These are phyloP conservation scores for Exsudoporus frostii DNA, from an alignment of 768 basidiomycete species.

Conservation along the genomic window DNA sequence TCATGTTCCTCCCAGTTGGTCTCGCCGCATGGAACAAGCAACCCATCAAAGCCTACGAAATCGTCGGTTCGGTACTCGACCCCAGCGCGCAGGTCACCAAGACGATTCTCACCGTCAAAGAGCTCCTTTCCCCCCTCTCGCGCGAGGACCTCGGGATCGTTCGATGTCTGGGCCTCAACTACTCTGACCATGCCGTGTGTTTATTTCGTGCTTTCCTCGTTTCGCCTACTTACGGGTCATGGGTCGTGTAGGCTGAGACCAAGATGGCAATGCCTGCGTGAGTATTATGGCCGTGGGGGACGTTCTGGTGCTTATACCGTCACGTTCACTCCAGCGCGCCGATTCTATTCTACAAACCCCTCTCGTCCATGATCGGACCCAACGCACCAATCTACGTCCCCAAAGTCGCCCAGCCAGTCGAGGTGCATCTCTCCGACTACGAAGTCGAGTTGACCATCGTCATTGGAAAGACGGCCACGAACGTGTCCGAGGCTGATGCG, in stretches of 20 bases:
- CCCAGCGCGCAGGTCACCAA: slow-evolving; percentile 60
- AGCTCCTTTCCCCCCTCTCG: slow-evolving; percentile 67
- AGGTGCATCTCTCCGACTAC: slow-evolving; percentile 74
- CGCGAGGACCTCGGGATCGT: slow-evolving; percentile 65
- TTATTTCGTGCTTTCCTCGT: neutral
- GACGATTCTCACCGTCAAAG: slow-evolving; percentile 64
- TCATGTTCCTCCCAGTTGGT: slow-evolving; percentile 49
- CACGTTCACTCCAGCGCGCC: slow-evolving; percentile 46
- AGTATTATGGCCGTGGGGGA: slow-evolving; percentile 16
- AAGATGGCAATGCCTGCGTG: slow-evolving; percentile 64
- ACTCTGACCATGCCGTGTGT: slow-evolving; percentile 76
- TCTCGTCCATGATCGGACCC: slow-evolving; percentile 67
- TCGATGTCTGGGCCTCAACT: slow-evolving; percentile 78
- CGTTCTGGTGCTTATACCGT: neutral
- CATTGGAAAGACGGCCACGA: slow-evolving; percentile 76
- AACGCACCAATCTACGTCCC: slow-evolving; percentile 64
- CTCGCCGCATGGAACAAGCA: slow-evolving; percentile 49
- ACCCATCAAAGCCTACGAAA: slow-evolving; percentile 66
- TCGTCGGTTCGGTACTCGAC: slow-evolving; percentile 67
- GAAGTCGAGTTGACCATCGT: slow-evolving; percentile 81
- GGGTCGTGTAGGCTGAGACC: slow-evolving; percentile 55
- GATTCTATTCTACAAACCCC: slow-evolving; percentile 77
- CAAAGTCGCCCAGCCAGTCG: slow-evolving; percentile 61
- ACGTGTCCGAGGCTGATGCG: slow-evolving; percentile 78
- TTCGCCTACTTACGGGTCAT: neutral